Percentiles rank a stretch among this genome's conserved stretches.
These are phyloP conservation scores for Climacium dendroides DNA, from an alignment of 225 moss, liverwort and hornwort genomes.

Conservation along the genomic window DNA sequence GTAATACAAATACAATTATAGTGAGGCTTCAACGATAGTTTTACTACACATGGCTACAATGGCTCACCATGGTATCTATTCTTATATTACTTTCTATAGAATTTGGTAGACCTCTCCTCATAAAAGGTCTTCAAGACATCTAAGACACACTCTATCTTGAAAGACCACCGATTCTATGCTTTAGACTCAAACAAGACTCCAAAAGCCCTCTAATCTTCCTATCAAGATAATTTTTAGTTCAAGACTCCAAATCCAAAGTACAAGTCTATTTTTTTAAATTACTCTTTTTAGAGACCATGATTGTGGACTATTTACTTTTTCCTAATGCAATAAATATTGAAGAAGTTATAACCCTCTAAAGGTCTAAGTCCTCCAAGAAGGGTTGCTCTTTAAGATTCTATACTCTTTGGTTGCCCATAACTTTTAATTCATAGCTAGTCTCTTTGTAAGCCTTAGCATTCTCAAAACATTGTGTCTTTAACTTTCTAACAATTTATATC, in stretches of 20 bases:
- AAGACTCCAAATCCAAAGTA: fast-evolving
- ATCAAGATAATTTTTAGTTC: not conserved
- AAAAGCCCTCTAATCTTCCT: fast-evolving
- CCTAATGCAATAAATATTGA: not conserved
- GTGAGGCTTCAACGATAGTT: too few species aligned
- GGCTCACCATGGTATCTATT: too few species aligned
- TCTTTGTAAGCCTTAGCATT: not conserved
- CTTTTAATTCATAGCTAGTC: not conserved
- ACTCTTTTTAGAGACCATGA: not conserved
- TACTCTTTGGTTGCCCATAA: fast-evolving
- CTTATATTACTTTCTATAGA: fast-evolving
- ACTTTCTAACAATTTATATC: too few species aligned
- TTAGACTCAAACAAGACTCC: not conserved
- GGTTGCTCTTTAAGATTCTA: fast-evolving
- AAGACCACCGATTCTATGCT: fast-evolving
- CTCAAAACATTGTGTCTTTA: not conserved
- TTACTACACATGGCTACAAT: too few species aligned
- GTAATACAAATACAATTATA: too few species aligned
- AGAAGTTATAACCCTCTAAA: not conserved
- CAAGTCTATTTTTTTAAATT: fast-evolving
- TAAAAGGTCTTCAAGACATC: fast-evolving
- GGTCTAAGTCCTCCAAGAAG: fast-evolving
- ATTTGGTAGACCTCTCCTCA: fast-evolving
- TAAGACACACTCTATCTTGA: fast-evolving
- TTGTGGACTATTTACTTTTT: not conserved